Base-by-base conservation (phyloP, 2,329 filamentous ascomycete genomes). In the Peltaster fructicola region DNA sequence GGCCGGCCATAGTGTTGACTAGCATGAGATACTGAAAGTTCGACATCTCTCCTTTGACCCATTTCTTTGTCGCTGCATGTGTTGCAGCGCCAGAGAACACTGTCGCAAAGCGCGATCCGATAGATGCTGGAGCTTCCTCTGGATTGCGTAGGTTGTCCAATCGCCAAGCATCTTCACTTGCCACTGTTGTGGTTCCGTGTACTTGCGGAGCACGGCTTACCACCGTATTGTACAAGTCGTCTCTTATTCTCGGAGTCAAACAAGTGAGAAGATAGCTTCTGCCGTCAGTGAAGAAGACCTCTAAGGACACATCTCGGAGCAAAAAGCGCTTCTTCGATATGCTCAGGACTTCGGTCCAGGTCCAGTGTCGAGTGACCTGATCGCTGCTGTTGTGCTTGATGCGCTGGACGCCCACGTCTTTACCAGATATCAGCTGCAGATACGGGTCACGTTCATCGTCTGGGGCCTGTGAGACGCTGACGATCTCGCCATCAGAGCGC, bases 1-100 rank as follows among this genome's bases (percentile, higher is more conserved):
- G 65, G 3, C 88, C 88, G 14, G 90, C 90, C 66, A 98, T 80
- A 0, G 88, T 95, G 45, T 98, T 98, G 44, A 98, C 73, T 31
- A 93, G 72, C 85, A 98, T 98, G 17, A 98, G 65, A 45, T 98
- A 98, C 50, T 95, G 82, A 42, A 98, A 98, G 49, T 98, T 98
- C 8, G 85, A 95, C 24, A 95, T 81, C 43, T 98, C 88, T 8
- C 90, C 88, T 45, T 73, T 76, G 30, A 88, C 67, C 88, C 88
- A 98, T 47, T 73, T 75, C 36, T 76, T 74, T 42, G 88, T 91
- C 6, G 81, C 73, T 7, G 84, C 79, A 36, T 82, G 84, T 49
- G 76, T 77, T 0, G 78, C 67, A 1, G 71, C 73, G 12, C 81
- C 68, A 35, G 82, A 81, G 57, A 98, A 95, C 8, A 93, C 79